phyloP scores from a whole-genome alignment of 352 stramenopile species.

The Phytophthora fragariae region DNA sequence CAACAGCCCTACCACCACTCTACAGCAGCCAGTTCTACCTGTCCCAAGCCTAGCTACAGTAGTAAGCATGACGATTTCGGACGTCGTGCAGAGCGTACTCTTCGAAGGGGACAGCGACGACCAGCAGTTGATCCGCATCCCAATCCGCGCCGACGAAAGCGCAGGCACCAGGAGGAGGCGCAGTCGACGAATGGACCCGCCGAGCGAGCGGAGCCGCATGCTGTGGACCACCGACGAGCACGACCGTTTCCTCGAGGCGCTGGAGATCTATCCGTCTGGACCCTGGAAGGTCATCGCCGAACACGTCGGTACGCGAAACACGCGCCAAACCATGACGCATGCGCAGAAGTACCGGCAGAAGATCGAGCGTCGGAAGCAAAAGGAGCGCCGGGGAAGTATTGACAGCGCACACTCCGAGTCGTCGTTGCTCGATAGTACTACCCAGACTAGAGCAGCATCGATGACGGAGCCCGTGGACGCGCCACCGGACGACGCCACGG shows the following conservation, averaged over 20 bases:
- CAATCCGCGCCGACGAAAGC: constrained; percentile 21
- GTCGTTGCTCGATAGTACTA: constrained; percentile 1
- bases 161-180: constrained; percentile 13
- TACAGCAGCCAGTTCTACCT: constrained; percentile 1
- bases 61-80: constrained; percentile 31
- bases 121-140: constrained; percentile 36
- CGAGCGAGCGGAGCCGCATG: constrained; percentile 24
- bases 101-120: constrained; percentile 33
- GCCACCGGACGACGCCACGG: constrained; percentile 8
- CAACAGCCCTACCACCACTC: not conserved
- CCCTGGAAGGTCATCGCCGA: constrained; percentile 43
- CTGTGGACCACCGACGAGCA: constrained; percentile 50
- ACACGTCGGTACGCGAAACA: constrained; percentile 35
- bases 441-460: constrained; percentile 11
- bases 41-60: not conserved
- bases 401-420: constrained; percentile 8
- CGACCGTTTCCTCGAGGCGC: constrained; percentile 43
- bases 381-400: constrained; percentile 14
- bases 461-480: constrained; percentile 11
- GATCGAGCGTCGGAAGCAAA: constrained; percentile 27
- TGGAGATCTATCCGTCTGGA: constrained; percentile 41
- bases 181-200: constrained; percentile 20
- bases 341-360: constrained; percentile 51
- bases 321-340: constrained; percentile 47
- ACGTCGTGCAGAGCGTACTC: constrained; percentile 26